Base-by-base conservation (phyloP, 2,329 filamentous ascomycete species). In the Neonectria magnoliae region DNA sequence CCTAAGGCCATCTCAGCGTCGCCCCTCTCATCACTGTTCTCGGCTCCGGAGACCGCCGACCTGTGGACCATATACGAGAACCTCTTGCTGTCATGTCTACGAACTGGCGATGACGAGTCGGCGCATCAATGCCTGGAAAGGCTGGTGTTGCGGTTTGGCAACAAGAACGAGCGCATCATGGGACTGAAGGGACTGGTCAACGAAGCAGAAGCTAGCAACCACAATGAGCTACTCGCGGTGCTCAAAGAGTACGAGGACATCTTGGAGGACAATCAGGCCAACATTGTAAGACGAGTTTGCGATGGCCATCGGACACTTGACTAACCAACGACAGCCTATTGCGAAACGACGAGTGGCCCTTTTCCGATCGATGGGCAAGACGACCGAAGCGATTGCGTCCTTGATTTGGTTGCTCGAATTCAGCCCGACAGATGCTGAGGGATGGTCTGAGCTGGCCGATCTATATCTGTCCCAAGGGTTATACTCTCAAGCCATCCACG, bases 391-490 rank as follows among this genome's bases (percentile, higher is more conserved):
- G 1, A 91, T 94, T 48, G 81, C 88, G 33, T 89, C 91, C 29
- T 81, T 98, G 62, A 89, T 90, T 66, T 85, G 90, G 61, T 85
- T 98, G 29, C 82, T 99, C 51, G 92, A 97, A 75, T 90, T 91
- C 66, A 92, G 90, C 58, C 94, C 96, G 2, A 97, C 93, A 2
- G 96, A 99, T 81, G 90, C 91, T 6, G 96, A 99, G 82, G 90
- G 92, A 10, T 99, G 96, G 96, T 88, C 93, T 57, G 96, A 99
- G 81, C 84, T 98, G 71, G 89, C 93, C 57, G 93, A 97, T 76
- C 81, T 98, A 66, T 98, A 99, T 79, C 85, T 94, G 31, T 85
- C 85, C 20, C 91, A 95, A 76, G 93, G 91, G 1, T 81, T 95
- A 72, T 93, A 92, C 75, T 82, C 90, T 14, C 95, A 98, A 78